Conservation (phyloP, 1,139 yeast genomes). For the Geotrichum siamense region DNA sequence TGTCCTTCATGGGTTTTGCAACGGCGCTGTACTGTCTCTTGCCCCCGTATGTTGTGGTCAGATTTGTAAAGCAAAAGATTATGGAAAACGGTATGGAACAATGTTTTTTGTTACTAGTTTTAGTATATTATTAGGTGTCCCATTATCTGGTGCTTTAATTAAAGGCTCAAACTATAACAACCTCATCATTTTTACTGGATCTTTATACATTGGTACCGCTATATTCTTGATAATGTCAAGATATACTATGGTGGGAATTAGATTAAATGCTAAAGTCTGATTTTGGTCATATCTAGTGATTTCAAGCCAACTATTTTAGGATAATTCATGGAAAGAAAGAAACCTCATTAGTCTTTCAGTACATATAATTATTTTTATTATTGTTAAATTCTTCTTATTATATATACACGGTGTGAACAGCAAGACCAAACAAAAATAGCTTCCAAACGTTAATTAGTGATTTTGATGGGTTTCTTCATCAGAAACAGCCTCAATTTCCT, state of each 20-base stretch:
- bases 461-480: conserved; percentile 9
- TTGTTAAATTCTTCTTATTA: no score
- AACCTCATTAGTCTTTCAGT: no score
- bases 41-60: conserved; percentile 48
- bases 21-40: conserved; percentile 44
- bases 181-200: conserved; percentile 38
- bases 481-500: not conserved
- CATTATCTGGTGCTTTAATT: conserved; percentile 47
- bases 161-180: conserved; percentile 34
- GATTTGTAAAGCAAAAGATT: conserved; percentile 43
- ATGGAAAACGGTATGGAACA: conserved; percentile 46
- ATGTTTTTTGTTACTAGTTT: conserved; percentile 42
- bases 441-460: conserved; percentile 2
- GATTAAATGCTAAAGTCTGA: conserved; percentile 9
- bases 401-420: no score
- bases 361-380: no score
- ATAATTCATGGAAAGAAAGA: no score
- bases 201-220: conserved; percentile 33
- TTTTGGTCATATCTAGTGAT: no score
- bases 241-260: conserved; percentile 35
- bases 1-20: conserved; percentile 45
- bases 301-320: no score
- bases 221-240: conserved; percentile 33
- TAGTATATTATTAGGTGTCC: conserved; percentile 44
- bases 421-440: no score